Conservation (phyloP, 108 stramenopile species). For the Fragilaria crotonensis region DNA sequence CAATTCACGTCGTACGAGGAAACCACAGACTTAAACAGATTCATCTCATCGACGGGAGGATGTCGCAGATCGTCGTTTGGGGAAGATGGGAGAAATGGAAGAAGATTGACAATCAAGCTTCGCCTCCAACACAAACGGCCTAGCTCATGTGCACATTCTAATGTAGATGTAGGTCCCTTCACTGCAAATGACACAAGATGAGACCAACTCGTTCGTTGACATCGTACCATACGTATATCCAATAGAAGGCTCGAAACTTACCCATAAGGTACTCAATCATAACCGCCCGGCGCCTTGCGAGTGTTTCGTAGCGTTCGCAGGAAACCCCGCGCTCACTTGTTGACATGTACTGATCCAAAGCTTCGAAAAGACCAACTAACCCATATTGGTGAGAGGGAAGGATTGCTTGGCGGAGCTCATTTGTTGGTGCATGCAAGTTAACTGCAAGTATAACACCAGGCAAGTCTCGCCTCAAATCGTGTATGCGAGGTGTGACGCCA, state of each 20-base stretch:
- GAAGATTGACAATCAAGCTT: constrained; percentile 81
- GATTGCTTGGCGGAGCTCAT: constrained; percentile 82
- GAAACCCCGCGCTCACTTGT: constrained; percentile 34
- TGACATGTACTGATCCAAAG: constrained; percentile 86
- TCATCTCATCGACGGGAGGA: constrained; percentile 68
- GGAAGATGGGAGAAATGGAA: constrained; percentile 86
- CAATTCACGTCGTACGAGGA: constrained; percentile 75
- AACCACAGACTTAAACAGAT: constrained; percentile 72
- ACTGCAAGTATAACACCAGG: constrained; percentile 94
- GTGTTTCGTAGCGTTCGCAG: constrained; percentile 51
- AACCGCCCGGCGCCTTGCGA: constrained; percentile 63
- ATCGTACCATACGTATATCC: no score
- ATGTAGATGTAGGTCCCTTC: constrained; percentile 72
- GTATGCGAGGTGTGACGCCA: constrained; percentile 90
- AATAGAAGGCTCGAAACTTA: constrained; percentile 32
- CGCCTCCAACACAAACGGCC: constrained; percentile 77
- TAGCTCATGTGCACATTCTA: constrained; percentile 83
- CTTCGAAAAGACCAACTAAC: constrained; percentile 89
- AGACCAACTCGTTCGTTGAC: no score
- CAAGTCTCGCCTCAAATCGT: constrained; percentile 85
- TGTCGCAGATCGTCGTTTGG: constrained; percentile 75
- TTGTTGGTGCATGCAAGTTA: constrained; percentile 95
- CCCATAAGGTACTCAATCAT: constrained; percentile 89
- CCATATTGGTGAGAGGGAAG: constrained; percentile 89
- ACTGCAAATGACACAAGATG: no score